Conservation (phyloP, 164 flowering plant species). For the Berberis vulgaris region DNA sequence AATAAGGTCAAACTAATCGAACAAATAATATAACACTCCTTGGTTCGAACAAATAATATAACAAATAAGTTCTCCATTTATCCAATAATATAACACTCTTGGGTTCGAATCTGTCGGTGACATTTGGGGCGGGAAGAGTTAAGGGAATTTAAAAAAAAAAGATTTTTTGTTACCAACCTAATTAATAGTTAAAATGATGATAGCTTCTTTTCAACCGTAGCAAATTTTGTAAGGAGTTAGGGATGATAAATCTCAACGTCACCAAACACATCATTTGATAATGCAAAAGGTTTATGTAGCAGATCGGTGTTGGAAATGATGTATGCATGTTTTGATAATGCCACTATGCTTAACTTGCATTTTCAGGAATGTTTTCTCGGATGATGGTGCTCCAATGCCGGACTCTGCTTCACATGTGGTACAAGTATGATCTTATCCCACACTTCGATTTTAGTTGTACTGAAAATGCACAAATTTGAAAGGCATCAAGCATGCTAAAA, state of each 20-base stretch:
- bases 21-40: too few relatives aligned
- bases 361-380: slow-evolving; percentile 86
- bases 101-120: too few relatives aligned
- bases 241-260: background rate
- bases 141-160: too few relatives aligned
- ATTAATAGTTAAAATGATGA: too few relatives aligned
- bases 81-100: too few relatives aligned
- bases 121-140: too few relatives aligned
- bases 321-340: background rate
- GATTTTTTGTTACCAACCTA: too few relatives aligned
- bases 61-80: too few relatives aligned
- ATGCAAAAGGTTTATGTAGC: background rate
- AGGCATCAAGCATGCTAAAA: background rate
- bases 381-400: slow-evolving; percentile 66
- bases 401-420: slow-evolving; percentile 45
- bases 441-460: background rate
- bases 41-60: too few relatives aligned
- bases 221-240: background rate
- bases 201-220: background rate
- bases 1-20: too few relatives aligned
- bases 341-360: background rate
- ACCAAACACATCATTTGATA: background rate
- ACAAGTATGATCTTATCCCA: slow-evolving; percentile 47
- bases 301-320: background rate
- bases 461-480: background rate